Evolutionary conservation across 2,329 filamentous ascomycete genomes (phyloP).

Genomic region (Cladosporium sp.): DNA sequence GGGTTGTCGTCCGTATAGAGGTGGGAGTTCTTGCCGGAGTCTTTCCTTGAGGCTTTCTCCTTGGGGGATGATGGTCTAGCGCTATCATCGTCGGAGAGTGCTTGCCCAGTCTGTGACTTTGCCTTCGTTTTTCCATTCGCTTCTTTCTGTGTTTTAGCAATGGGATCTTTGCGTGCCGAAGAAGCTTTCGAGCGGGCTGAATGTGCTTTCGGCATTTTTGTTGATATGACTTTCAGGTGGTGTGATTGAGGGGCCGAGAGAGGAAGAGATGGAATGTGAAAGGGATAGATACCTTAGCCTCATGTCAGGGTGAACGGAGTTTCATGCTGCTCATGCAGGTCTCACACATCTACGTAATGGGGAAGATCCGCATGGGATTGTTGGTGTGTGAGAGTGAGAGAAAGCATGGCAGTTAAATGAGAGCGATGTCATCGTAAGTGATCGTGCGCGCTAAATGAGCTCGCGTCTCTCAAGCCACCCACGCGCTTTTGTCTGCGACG

Average conservation of each 20-base stretch:
- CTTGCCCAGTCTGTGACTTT: not conserved
- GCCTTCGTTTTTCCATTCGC: not conserved
- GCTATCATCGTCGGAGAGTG: not conserved
- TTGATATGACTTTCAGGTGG: not conserved
- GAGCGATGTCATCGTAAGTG: slow-evolving; percentile 9
- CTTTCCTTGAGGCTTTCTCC: slow-evolving; percentile 15
- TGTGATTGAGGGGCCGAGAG: not conserved
- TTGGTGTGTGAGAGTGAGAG: not conserved
- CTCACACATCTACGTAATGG: slow-evolving; percentile 11
- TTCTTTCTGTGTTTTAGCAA: not conserved
- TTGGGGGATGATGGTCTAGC: not conserved
- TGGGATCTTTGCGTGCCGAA: not conserved
- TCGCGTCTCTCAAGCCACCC: slow-evolving; percentile 10
- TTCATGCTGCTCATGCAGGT: slow-evolving; percentile 7
- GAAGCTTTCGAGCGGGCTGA: not conserved
- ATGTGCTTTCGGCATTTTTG: slow-evolving; percentile 15
- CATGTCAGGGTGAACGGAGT: slow-evolving; percentile 3
- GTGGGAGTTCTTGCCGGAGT: slow-evolving; percentile 31
- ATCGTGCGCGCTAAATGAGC: slow-evolving; percentile 7
- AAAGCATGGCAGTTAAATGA: slow-evolving; percentile 4
- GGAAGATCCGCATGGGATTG: slow-evolving; percentile 13
- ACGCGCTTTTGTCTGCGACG: slow-evolving; percentile 1
- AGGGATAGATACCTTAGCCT: slow-evolving; percentile 1
- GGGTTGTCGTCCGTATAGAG: slow-evolving; percentile 39
- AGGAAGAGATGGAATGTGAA: not conserved